Evolutionary conservation across 2,329 filamentous ascomycete genomes (phyloP).

Genomic region (Cytospora piceicola): DNA sequence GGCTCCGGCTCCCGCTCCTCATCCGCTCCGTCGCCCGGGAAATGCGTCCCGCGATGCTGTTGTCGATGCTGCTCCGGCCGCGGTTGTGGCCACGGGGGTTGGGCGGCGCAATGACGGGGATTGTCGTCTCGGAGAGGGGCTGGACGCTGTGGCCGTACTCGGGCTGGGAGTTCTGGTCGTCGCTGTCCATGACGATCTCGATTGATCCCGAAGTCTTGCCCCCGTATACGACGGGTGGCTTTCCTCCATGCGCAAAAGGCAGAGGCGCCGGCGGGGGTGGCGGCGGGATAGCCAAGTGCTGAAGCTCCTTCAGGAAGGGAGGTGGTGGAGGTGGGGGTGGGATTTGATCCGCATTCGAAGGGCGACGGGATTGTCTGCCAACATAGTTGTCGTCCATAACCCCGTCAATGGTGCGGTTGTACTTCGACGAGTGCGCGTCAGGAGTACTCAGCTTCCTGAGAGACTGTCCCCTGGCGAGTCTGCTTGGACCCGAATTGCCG

Average conservation of each 20-base stretch:
- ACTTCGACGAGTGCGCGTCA: conserved; percentile 42
- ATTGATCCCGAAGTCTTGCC: conserved; percentile 60
- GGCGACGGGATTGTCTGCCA: conserved; percentile 41
- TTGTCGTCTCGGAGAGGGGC: conserved; percentile 43
- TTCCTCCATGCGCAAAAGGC: conserved; percentile 46
- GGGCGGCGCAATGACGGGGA: conserved; percentile 51
- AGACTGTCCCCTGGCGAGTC: conserved; percentile 38
- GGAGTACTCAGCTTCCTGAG: conserved; percentile 44
- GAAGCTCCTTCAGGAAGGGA: conserved; percentile 64
- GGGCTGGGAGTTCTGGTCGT: conserved; percentile 42
- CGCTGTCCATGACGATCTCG: conserved; percentile 69
- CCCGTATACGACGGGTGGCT: conserved; percentile 45
- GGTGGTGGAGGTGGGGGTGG: conserved; percentile 59
- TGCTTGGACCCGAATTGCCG: conserved; percentile 16
- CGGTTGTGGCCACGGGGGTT: conserved; percentile 56
- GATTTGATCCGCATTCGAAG: conserved; percentile 55
- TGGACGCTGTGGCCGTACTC: conserved; percentile 33
- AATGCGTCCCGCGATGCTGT: conserved; percentile 57
- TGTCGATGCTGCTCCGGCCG: conserved; percentile 59
- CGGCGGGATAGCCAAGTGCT: conserved; percentile 63
- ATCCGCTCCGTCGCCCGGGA: conserved; percentile 63
- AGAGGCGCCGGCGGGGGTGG: conserved; percentile 65
- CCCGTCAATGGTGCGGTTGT: conserved; percentile 54
- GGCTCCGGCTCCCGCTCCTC: conserved; percentile 61
- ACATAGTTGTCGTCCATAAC: conserved; percentile 41